Conservation (phyloP, 2,329 filamentous ascomycete genomes). For the Phyllosticta paracitricarpa region DNA sequence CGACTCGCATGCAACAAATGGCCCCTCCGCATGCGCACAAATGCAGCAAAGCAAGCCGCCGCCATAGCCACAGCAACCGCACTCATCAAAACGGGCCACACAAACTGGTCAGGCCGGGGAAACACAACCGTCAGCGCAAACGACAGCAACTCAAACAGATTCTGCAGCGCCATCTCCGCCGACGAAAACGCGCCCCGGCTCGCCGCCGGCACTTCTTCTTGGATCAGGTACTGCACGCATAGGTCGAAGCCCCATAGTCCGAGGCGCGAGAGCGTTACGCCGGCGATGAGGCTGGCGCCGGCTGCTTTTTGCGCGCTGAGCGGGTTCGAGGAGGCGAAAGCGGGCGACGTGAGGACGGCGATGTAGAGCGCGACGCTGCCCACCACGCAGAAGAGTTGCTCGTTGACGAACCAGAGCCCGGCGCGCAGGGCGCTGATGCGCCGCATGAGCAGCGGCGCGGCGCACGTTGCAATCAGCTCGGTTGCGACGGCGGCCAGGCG, state of each 20-base stretch:
- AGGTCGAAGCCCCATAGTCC: conserved; percentile 42
- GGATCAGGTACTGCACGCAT: conserved; percentile 36
- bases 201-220: conserved; percentile 31
- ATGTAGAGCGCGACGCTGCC: conserved; percentile 27
- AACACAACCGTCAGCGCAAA: conserved; percentile 58
- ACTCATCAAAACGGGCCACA: conserved; percentile 52
- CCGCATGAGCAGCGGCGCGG: conserved; percentile 46
- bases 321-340: conserved; percentile 1
- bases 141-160: conserved; percentile 57
- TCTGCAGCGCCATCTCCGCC: conserved; percentile 58
- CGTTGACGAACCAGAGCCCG: conserved; percentile 61
- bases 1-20: conserved; percentile 45
- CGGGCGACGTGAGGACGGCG: neutral
- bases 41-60: conserved; percentile 44
- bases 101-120: conserved; percentile 52
- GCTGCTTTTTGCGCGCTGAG: neutral
- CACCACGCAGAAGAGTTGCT: conserved; percentile 50
- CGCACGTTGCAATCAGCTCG: conserved; percentile 53
- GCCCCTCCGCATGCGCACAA: conserved; percentile 48
- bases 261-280: conserved; percentile 31
- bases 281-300: conserved; percentile 25
- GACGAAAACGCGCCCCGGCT: conserved; percentile 58
- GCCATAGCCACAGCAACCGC: conserved; percentile 42
- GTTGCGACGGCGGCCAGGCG: conserved; percentile 44
- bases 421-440: conserved; percentile 45